phyloP scores from a whole-genome alignment of 129 eudicot genomes.

The Escallonia herrerae region DNA sequence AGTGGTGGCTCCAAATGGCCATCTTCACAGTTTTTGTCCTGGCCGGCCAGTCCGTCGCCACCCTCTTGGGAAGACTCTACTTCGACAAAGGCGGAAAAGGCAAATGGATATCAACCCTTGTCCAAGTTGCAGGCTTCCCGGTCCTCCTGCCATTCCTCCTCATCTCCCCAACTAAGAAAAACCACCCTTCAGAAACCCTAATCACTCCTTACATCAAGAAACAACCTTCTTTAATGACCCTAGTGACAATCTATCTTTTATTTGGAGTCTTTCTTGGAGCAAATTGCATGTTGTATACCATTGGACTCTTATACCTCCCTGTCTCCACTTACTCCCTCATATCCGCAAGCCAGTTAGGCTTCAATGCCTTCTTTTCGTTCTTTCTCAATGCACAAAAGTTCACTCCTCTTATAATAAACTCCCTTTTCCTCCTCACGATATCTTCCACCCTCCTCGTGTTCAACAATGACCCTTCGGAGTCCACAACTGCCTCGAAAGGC shows the following conservation, averaged over 20 bases:
- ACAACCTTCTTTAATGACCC: slow-evolving; percentile 8
- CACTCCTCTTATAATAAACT: slow-evolving; percentile 32
- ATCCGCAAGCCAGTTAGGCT: slow-evolving; percentile 35
- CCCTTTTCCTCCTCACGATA: slow-evolving; percentile 36
- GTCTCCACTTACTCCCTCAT: slow-evolving; percentile 43
- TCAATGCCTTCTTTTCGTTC: slow-evolving; percentile 42
- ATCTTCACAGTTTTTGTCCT: slow-evolving; percentile 25
- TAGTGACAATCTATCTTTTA: slow-evolving; percentile 10
- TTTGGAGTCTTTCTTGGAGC: slow-evolving; percentile 35
- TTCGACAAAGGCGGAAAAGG: slow-evolving; percentile 44
- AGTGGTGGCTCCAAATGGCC: slow-evolving; percentile 30
- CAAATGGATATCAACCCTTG: slow-evolving; percentile 31
- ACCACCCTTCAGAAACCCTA: background rate
- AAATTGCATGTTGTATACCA: slow-evolving; percentile 27
- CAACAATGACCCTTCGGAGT: slow-evolving; percentile 11
- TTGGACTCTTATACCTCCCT: slow-evolving; percentile 36
- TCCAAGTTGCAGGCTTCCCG: slow-evolving; percentile 34
- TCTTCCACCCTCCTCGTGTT: slow-evolving; percentile 38
- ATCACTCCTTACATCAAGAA: background rate
- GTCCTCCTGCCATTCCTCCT: slow-evolving; percentile 30
- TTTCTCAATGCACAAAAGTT: slow-evolving; percentile 37
- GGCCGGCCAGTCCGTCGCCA: slow-evolving; percentile 30
- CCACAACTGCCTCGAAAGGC: slow-evolving; percentile 6
- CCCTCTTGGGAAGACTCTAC: slow-evolving; percentile 32
- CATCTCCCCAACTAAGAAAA: slow-evolving; percentile 5